These are phyloP conservation scores for Bauhinia variegata DNA, from an alignment of 306 rosid species.

Conservation along the genomic window DNA sequence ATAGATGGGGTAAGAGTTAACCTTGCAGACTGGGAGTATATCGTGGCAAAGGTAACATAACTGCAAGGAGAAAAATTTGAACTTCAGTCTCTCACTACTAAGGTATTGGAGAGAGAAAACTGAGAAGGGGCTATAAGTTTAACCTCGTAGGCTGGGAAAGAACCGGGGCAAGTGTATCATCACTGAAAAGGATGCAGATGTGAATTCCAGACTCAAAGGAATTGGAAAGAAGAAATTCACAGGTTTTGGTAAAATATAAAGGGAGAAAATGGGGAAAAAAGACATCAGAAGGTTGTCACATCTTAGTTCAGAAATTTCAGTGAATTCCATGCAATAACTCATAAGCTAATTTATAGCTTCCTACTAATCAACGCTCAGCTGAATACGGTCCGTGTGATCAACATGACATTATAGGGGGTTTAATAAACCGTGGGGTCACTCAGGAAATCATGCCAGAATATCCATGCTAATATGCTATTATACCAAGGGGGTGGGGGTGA, in stretches of 20 bases:
- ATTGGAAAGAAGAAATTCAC: constrained; percentile 30
- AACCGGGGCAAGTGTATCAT: constrained; percentile 44
- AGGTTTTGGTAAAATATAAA: not conserved
- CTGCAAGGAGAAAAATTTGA: constrained; percentile 54
- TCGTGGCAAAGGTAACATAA: constrained; percentile 48
- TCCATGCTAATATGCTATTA: too few relatives aligned
- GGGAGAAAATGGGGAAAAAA: constrained; percentile 26
- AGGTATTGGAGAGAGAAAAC: constrained; percentile 44
- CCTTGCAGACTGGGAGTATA: constrained; percentile 55
- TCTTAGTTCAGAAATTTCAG: constrained; percentile 7
- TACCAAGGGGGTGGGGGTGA: not conserved
- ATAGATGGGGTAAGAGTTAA: constrained; percentile 47
- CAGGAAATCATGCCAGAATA: not conserved
- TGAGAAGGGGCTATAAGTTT: constrained; percentile 33
- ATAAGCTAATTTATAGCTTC: not conserved
- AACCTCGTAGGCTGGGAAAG: constrained; percentile 59
- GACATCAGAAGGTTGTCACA: not conserved
- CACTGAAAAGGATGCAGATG: constrained; percentile 54
- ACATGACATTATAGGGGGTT: constrained; percentile 6
- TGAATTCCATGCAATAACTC: not conserved
- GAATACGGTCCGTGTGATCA: constrained; percentile 16
- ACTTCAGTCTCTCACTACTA: constrained; percentile 32
- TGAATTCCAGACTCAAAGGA: constrained; percentile 45
- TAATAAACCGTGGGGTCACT: constrained; percentile 21
- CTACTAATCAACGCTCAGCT: not conserved